Base-by-base conservation (phyloP, 768 basidiomycete species). In the Suillus spraguei region DNA sequence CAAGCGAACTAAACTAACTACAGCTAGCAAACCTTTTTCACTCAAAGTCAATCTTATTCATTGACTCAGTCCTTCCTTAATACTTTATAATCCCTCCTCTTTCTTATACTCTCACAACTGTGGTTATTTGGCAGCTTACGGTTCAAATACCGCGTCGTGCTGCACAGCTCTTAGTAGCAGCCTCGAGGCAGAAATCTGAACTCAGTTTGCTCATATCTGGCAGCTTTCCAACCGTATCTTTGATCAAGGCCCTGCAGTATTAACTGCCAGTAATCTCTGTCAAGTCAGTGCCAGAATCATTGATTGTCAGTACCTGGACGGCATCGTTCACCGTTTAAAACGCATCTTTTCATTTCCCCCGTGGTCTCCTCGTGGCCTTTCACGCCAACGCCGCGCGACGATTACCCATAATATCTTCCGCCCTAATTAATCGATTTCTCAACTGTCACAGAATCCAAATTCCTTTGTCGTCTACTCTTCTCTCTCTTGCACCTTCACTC, bases 361-460 rank as follows among this genome's bases (percentile, higher is more conserved):
- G 47, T 63, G 50, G 49, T 22, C 38, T 54, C 66, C 72, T 72
- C 73, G 75, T 76, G 74, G 68, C 63, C 24, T 64, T 74, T 75
- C 74, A 72, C 74, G 75, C 74, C 75, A 72, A 67, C 65, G 64
- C 71, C 74, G 72, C 75, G 70, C 75, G 64, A 68, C 42, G 69
- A 72, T 63, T 62, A 64, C 68, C 59, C 70, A 72, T 74, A 60
- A 66, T 65, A 67, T 72, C 72, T 71, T 59, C 69, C 71, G 67
- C 38, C 70, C 71, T 67, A 71, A 75, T 75, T 65, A 75, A 71
- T 75, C 70, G 63, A 69, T 68, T 32, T 65, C 63, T 50, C 62
- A 61, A 54, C 60, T 62, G 63, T 67, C 56, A 58, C 56, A 58
- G 56, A 58, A 58, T 58, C 24, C 8, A 13, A 41, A 11, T 58